Base-by-base conservation (phyloP, 2,329 filamentous ascomycete genomes). In the Monosporascus sp. region DNA sequence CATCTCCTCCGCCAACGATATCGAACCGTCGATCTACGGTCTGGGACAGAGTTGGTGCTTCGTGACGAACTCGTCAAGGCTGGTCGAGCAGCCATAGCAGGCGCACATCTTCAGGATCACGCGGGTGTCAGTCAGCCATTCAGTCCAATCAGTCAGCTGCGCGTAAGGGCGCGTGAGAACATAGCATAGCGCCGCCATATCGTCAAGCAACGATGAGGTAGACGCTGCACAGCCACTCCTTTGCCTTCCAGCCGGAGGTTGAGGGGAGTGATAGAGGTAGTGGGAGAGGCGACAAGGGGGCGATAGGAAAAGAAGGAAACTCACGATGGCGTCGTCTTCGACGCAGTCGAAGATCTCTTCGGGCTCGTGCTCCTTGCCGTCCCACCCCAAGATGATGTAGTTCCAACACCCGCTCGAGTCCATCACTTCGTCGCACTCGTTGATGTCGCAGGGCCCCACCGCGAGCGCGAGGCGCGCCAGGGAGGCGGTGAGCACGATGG, bases 81-180 rank as follows among this genome's bases (percentile, higher is more conserved):
- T 52, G 22, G 57, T 52, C 11, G 54, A 53, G 44, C 56, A 60
- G 38, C 58, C 58, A 41, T 59, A 58, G 49, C 57, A 59, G 7
- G 52, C 50, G 43, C 57, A 59, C 53, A 59, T 59, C 57, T 59
- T 44, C 27, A 24, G 27, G 11, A 31, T 31, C 27, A 14, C 27
- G 4, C 9, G 27, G 5, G 27, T 11, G 9, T 5, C 9, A 11
- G 27, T 31, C 27, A 31, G 3, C 27, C 9, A 31, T 31, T 31
- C 27, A 14, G 9, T 31, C 27, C 27, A 14, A 31, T 11, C 27
- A 14, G 27, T 31, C 27, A 31, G 27, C 27, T 31, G 27, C 27
- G 27, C 27, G 14, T 3, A 14, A 31, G 11, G 27, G 27, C 4
- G 27, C 4, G 27, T 5, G 27, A 31, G 27, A 14, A 4, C 3